Evolutionary conservation across 352 stramenopile species (phyloP), one percentile per base, ranked within the genome.

Genomic region (Globisporangium iwayamae): DNA sequence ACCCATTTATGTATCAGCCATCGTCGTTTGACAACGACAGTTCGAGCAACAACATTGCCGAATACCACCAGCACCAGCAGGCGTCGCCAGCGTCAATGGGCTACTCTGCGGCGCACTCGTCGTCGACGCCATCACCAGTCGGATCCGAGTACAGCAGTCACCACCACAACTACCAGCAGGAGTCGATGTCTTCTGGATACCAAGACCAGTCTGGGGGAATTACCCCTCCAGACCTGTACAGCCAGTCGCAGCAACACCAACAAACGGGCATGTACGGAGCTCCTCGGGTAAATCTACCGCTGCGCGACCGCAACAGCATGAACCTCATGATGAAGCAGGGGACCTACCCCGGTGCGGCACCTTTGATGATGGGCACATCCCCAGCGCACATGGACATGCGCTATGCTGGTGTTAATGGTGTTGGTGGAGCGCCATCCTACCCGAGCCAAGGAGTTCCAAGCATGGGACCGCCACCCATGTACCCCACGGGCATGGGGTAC

Each of bases 281-380:
- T 10, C 60, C 75, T 9, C 79, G 88, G 54, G 87, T 91, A 50
- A 86, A 89, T 52, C 47, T 89, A 32, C 78, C 81, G 50, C 68
- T 91, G 45, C 78, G 81, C 16, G 75, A 91, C 53, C 78, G 78
- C 25, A 74, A 72, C 32, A 83, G 73, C 51, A 51, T 58, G 28
- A 65, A 65, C 48, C 59, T 65, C 28, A 74, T 87, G 57, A 74
- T 85, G 63, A 85, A 82, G 61, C 74, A 75, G 50, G 66, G 66
- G 45, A 18, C 18, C 2, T 85, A 75, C 34, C 32, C 32, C 32
- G 68, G 71, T 43, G 73, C 68, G 3, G 71, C 71, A 8, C 60
- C 75, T 3, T 56, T 16, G 56, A 56, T 65, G 54, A 77, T 71
- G 60, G 60, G 51, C 3, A 58, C 45, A 0, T 48, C 65, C 5